phyloP scores from a whole-genome alignment of 768 basidiomycete species.

The Russula abietina region DNA sequence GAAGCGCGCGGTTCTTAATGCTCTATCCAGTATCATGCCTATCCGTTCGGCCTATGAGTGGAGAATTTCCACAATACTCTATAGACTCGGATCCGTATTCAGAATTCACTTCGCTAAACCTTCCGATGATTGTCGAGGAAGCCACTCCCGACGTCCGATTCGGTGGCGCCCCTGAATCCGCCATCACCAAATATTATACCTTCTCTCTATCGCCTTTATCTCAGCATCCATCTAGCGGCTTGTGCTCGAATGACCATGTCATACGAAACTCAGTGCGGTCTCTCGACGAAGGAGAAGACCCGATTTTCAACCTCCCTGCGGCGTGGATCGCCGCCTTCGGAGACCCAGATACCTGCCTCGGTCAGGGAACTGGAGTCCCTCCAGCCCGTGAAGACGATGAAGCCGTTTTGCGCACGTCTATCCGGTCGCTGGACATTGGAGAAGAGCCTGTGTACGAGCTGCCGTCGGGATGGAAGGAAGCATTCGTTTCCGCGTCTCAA shows the following conservation, averaged over 20 bases:
- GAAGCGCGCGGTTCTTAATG: too few relatives aligned
- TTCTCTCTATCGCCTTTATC: not conserved
- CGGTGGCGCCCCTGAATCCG: not conserved
- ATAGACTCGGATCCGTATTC: slow-evolving; percentile 3
- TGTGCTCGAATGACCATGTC: not conserved
- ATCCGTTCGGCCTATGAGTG: too few relatives aligned
- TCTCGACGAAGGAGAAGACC: slow-evolving; percentile 1
- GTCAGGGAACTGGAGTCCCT: not conserved
- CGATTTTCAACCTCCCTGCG: not conserved
- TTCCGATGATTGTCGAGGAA: slow-evolving; percentile 2
- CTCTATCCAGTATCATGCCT: too few relatives aligned
- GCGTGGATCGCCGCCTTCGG: not conserved
- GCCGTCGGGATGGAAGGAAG: slow-evolving; percentile 14
- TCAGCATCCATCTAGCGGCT: not conserved
- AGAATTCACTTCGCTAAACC: slow-evolving; percentile 10
- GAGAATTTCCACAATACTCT: too few relatives aligned
- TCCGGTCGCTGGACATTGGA: slow-evolving; percentile 16
- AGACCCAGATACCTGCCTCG: slow-evolving; percentile 4
- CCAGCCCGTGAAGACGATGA: slow-evolving; percentile 11
- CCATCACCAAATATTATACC: not conserved
- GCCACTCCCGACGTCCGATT: not conserved
- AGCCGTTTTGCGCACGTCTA: slow-evolving; percentile 11
- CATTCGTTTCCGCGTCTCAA: not conserved
- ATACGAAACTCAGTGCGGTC: not conserved
- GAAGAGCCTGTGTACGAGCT: slow-evolving; percentile 16